phyloP scores from a whole-genome alignment of 371 early-diverging fungal genomes.

The Gilbertella persicaria region DNA sequence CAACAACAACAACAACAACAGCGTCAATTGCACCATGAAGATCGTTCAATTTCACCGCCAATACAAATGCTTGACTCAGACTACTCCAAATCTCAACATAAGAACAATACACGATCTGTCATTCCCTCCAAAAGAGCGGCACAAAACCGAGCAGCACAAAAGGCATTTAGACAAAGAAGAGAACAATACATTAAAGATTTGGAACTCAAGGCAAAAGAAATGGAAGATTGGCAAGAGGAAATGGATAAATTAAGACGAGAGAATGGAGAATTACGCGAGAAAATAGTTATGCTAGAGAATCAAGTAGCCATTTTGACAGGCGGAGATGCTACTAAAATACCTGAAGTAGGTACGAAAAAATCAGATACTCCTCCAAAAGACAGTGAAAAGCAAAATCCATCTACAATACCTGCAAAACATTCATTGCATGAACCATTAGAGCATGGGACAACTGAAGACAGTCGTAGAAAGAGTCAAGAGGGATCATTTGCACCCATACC shows the following conservation, averaged over 20 bases:
- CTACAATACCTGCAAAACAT: neutral
- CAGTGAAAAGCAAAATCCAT: constrained; percentile 3
- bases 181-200: constrained; percentile 52
- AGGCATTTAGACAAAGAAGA: constrained; percentile 49
- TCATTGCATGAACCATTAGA: neutral
- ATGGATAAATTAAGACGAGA: constrained; percentile 43
- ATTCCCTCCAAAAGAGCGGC: constrained; percentile 36
- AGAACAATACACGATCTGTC: constrained; percentile 16
- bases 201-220: constrained; percentile 44
- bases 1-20: neutral
- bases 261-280: constrained; percentile 34
- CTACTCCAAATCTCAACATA: neutral
- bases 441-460: neutral
- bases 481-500: constrained; percentile 14
- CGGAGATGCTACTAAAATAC: constrained; percentile 7
- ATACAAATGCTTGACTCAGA: constrained; percentile 20
- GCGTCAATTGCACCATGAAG: neutral
- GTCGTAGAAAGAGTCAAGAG: neutral
- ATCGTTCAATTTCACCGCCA: constrained; percentile 10
- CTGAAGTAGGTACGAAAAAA: constrained; percentile 9
- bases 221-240: constrained; percentile 52
- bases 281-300: constrained; percentile 14
- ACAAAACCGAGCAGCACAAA: constrained; percentile 52
- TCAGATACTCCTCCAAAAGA: constrained; percentile 17
- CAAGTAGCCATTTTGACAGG: constrained; percentile 18